phyloP scores from a whole-genome alignment of 2,329 filamentous ascomycete genomes.

The Alternaria sp. region DNA sequence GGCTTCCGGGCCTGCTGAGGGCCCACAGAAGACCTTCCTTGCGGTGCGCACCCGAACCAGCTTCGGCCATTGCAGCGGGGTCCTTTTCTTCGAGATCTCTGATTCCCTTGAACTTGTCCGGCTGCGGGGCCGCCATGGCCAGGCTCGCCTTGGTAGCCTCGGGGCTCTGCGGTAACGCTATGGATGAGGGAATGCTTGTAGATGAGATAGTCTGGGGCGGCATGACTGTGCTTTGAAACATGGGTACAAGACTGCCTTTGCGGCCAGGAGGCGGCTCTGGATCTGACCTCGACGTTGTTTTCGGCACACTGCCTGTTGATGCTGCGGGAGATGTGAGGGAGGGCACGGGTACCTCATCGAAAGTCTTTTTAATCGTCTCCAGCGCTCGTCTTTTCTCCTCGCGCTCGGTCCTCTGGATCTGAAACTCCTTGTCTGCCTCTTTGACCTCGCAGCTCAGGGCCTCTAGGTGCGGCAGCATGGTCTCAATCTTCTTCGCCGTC shows the following conservation, averaged over 20 bases:
- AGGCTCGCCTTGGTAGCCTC: slow-evolving; percentile 35
- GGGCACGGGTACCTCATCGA: slow-evolving; percentile 39
- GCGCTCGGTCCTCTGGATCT: slow-evolving; percentile 90
- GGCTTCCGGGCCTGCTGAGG: slow-evolving; percentile 86
- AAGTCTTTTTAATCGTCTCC: slow-evolving; percentile 77
- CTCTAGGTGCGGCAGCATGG: slow-evolving; percentile 85
- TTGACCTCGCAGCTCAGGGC: slow-evolving; percentile 88
- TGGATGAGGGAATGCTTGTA: slow-evolving; percentile 28
- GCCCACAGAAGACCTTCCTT: slow-evolving; percentile 98
- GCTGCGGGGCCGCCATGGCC: slow-evolving; percentile 43
- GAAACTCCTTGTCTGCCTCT: slow-evolving; percentile 94
- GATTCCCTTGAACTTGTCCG: slow-evolving; percentile 82
- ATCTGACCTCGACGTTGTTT: slow-evolving; percentile 30
- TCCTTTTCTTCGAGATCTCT: slow-evolving; percentile 90
- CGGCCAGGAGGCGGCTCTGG: slow-evolving; percentile 34
- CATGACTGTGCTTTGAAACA: slow-evolving; percentile 44
- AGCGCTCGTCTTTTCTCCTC: slow-evolving; percentile 91
- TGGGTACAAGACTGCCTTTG: slow-evolving; percentile 41
- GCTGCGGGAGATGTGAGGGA: slow-evolving; percentile 29
- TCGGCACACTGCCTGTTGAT: slow-evolving; percentile 32
- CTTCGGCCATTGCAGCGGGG: slow-evolving; percentile 51
- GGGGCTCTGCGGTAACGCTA: slow-evolving; percentile 37
- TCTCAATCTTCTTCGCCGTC: slow-evolving; percentile 86
- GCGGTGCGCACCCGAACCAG: slow-evolving; percentile 68
- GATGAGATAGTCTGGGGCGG: slow-evolving; percentile 37